Evolutionary conservation across 2,329 filamentous ascomycete species (phyloP).

Genomic region (Basipetospora chlamydospora): DNA sequence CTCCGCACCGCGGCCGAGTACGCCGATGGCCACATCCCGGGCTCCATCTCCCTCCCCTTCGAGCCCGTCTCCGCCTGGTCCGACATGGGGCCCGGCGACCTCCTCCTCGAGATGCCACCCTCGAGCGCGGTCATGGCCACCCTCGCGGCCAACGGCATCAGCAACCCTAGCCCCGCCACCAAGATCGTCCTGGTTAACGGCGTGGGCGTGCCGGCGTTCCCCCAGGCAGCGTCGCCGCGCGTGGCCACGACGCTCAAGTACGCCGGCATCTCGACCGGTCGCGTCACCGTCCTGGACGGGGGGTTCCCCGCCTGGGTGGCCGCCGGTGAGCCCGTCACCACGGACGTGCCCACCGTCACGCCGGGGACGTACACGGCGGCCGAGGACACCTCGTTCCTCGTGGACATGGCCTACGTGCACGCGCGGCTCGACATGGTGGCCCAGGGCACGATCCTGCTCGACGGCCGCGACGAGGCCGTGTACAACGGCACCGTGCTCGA

Average conservation of each 20-base stretch:
- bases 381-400: slow-evolving; percentile 5
- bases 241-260: slow-evolving; percentile 6
- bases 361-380: background rate
- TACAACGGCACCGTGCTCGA: no score
- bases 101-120: slow-evolving; percentile 5
- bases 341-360: background rate
- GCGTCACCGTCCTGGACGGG: slow-evolving; percentile 4
- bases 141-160: slow-evolving; percentile 2
- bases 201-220: slow-evolving; percentile 1
- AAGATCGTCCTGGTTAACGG: slow-evolving; percentile 4
- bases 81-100: background rate
- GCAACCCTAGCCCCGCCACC: background rate
- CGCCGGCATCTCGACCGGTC: slow-evolving; percentile 4
- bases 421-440: background rate
- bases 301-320: slow-evolving; percentile 4
- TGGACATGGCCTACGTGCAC: slow-evolving; percentile 4
- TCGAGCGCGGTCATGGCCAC: background rate
- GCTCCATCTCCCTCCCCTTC: slow-evolving; percentile 3
- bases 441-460: no score
- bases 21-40: slow-evolving; percentile 4
- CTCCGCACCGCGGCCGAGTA: slow-evolving; percentile 5
- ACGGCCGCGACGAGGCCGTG: no score
- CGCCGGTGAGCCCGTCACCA: slow-evolving; percentile 1
- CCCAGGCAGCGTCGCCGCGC: slow-evolving; percentile 3
- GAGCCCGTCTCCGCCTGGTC: slow-evolving; percentile 3